These are phyloP conservation scores for Lactarius akahatsu DNA, from an alignment of 768 basidiomycete genomes.

Conservation along the genomic window DNA sequence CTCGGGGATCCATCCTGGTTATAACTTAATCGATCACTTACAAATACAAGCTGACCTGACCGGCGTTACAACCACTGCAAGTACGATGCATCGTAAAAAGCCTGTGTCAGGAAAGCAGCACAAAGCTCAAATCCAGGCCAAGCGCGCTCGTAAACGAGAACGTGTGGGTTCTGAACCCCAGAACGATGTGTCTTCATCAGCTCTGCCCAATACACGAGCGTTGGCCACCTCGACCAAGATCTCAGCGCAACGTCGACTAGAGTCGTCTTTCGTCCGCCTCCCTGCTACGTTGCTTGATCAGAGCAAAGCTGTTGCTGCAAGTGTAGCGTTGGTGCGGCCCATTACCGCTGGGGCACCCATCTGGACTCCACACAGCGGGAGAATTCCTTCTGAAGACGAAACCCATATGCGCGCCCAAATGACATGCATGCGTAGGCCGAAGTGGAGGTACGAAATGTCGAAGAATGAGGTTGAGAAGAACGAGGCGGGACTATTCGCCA, in stretches of 20 bases:
- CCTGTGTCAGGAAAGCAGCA: conserved; percentile 65
- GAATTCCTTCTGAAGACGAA: conserved; percentile 11
- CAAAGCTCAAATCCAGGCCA: conserved; percentile 70
- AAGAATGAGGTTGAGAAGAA: conserved; percentile 90
- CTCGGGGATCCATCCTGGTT: too few relatives aligned
- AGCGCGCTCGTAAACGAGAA: conserved; percentile 85
- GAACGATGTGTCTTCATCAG: conserved; percentile 30
- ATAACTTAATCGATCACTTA: neutral
- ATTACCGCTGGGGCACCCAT: conserved; percentile 45
- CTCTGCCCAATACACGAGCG: conserved; percentile 30
- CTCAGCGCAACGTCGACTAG: conserved; percentile 47
- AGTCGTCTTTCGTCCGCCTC: conserved; percentile 69
- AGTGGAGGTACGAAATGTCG: conserved; percentile 82
- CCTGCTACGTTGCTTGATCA: conserved; percentile 58
- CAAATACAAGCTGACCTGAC: neutral
- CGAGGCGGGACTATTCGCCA: conserved; percentile 79
- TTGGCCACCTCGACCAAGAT: conserved; percentile 34
- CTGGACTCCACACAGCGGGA: conserved; percentile 26
- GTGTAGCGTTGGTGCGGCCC: conserved; percentile 55
- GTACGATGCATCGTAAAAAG: conserved; percentile 39
- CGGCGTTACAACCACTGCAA: too few relatives aligned
- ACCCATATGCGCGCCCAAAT: conserved; percentile 29
- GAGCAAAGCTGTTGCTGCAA: conserved; percentile 56
- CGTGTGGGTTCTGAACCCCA: conserved; percentile 59
- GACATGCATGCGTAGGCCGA: conserved; percentile 68